These are phyloP conservation scores for Polyporus arcularius DNA, from an alignment of 768 basidiomycete species.

Conservation along the genomic window DNA sequence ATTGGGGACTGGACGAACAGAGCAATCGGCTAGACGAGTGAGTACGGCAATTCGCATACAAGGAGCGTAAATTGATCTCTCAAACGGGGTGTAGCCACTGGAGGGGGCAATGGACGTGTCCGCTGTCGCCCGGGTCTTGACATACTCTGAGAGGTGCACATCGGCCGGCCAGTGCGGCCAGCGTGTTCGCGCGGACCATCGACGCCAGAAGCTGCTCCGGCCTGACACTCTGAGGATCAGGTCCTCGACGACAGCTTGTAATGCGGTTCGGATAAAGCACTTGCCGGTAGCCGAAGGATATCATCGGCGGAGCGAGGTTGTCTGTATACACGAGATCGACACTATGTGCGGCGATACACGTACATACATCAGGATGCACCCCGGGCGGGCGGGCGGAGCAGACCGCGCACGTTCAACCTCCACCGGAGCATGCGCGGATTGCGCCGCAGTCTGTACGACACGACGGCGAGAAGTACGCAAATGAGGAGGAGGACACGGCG, in stretches of 20 bases:
- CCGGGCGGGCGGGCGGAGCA: not conserved
- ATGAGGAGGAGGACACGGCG: slow-evolving; percentile 26
- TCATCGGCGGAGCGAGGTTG: no score
- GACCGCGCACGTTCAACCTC: not conserved
- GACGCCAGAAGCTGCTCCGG: no score
- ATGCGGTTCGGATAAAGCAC: not conserved
- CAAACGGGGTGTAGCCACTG: not conserved
- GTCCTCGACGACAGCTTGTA: no score
- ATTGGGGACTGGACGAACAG: not conserved
- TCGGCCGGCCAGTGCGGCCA: no score
- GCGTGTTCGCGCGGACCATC: no score
- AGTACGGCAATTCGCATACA: not conserved
- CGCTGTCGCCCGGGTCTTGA: no score
- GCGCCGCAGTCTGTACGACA: slow-evolving; percentile 24
- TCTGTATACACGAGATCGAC: not conserved
- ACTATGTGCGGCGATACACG: not conserved
- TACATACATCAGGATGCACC: slow-evolving; percentile 1
- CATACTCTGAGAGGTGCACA: no score
- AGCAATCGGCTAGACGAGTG: not conserved
- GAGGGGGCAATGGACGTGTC: no score
- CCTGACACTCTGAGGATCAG: no score
- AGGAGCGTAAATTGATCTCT: not conserved
- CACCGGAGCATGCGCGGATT: slow-evolving; percentile 5
- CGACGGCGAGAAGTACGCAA: slow-evolving; percentile 37
- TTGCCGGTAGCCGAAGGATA: no score